phyloP scores from a whole-genome alignment of 2,329 filamentous ascomycete genomes.

The Elsinoe batatas region DNA sequence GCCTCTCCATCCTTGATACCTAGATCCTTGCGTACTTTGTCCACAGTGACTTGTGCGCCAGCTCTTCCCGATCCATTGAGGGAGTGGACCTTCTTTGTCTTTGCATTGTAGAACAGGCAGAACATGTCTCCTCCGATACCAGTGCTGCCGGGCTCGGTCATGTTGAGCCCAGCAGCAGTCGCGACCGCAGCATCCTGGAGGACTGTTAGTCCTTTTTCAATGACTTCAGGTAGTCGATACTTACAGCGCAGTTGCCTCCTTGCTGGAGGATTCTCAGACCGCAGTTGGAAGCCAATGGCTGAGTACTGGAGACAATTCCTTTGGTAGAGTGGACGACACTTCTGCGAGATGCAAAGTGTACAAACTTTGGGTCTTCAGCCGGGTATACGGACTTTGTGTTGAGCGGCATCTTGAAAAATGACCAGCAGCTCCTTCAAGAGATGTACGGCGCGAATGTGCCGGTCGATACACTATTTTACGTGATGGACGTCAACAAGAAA shows the following conservation, averaged over 20 bases:
- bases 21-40: conserved; percentile 60
- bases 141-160: conserved; percentile 86
- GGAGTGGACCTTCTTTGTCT: conserved; percentile 69
- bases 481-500: neutral
- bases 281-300: conserved; percentile 80
- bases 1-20: conserved; percentile 49
- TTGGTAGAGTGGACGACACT: conserved; percentile 91
- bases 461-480: conserved; percentile 5
- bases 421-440: neutral
- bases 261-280: conserved; percentile 75
- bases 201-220: conserved; percentile 13
- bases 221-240: conserved; percentile 26
- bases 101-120: conserved; percentile 81
- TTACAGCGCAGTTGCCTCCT: conserved; percentile 86
- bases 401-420: conserved; percentile 34
- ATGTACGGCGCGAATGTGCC: neutral
- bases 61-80: conserved; percentile 91
- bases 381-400: conserved; percentile 42
- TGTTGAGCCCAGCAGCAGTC: conserved; percentile 81
- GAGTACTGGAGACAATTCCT: conserved; percentile 81
- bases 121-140: conserved; percentile 98
- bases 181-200: conserved; percentile 86
- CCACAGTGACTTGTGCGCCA: conserved; percentile 57
- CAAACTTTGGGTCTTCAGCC: conserved; percentile 43
- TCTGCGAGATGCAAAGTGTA: conserved; percentile 64